Percentiles rank a stretch among this genome's conserved stretches.
Evolutionary conservation across 2,329 filamentous ascomycete genomes (phyloP).

Genomic region (Alternaria hordeiaustralica): DNA sequence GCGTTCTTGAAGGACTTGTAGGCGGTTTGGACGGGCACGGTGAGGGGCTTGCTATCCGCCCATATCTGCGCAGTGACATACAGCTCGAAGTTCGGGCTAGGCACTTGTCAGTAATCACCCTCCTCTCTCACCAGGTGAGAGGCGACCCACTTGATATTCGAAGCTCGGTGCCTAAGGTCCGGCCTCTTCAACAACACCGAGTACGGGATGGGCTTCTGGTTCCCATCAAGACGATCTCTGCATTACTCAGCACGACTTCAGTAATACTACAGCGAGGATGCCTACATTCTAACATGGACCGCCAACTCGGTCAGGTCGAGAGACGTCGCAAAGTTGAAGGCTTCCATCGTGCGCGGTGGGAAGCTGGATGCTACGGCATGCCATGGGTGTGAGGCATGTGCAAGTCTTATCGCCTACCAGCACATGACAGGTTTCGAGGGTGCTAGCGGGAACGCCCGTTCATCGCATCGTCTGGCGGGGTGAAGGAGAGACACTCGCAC

Average conservation of each 20-base stretch:
- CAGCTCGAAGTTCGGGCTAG: conserved; percentile 81
- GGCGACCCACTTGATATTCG: conserved; percentile 71
- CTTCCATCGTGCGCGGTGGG: conserved; percentile 71
- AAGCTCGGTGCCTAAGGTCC: conserved; percentile 85
- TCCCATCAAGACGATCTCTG: conserved; percentile 78
- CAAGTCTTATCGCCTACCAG: not conserved
- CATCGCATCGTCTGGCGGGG: conserved; percentile 8
- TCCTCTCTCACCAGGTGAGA: not conserved
- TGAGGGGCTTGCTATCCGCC: conserved; percentile 93
- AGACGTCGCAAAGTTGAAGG: conserved; percentile 93
- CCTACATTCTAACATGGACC: conserved; percentile 68
- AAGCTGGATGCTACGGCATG: conserved; percentile 27
- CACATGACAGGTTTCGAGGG: conserved; percentile 2
- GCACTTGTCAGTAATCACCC: conserved; percentile 3
- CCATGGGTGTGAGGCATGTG: conserved; percentile 27
- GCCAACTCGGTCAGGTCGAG: conserved; percentile 76
- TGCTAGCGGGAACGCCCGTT: conserved; percentile 1
- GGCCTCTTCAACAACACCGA: conserved; percentile 80
- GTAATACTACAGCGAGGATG: not conserved
- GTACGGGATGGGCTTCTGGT: conserved; percentile 74
- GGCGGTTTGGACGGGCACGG: conserved; percentile 87
- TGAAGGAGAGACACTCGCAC: conserved; percentile 7
- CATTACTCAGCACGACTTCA: conserved; percentile 28
- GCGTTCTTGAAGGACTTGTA: conserved; percentile 86
- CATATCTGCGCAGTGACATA: conserved; percentile 93